phyloP scores from a whole-genome alignment of 2,329 filamentous ascomycete genomes.

The Fusarium sp. region DNA sequence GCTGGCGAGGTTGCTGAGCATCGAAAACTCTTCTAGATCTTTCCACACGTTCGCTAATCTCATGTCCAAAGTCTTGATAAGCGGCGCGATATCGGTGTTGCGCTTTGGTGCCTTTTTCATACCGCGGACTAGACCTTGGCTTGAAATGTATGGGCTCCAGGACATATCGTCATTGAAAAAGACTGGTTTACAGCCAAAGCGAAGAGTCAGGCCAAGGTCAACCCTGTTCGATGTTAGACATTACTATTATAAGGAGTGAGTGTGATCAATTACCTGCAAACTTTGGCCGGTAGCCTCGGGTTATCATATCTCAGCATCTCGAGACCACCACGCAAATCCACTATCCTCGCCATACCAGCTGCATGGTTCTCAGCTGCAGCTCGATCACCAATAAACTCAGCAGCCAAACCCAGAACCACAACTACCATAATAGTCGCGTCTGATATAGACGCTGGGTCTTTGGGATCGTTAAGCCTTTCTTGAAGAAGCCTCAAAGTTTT shows the following conservation, averaged over 20 bases:
- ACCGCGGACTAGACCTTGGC: slow-evolving; percentile 3
- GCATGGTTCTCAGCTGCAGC: slow-evolving; percentile 30
- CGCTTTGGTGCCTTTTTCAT: neutral
- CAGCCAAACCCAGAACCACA: slow-evolving; percentile 23
- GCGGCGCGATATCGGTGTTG: neutral
- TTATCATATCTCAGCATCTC: slow-evolving; percentile 36
- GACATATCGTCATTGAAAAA: slow-evolving; percentile 29
- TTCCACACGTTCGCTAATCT: slow-evolving; percentile 32
- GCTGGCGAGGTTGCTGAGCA: slow-evolving; percentile 38
- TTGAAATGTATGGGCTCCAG: slow-evolving; percentile 34
- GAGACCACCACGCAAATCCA: slow-evolving; percentile 37
- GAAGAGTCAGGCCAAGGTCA: slow-evolving; percentile 32
- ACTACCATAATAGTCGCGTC: slow-evolving; percentile 44
- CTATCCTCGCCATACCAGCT: slow-evolving; percentile 37
- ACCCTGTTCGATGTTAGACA: slow-evolving; percentile 8
- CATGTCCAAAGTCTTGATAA: slow-evolving; percentile 21
- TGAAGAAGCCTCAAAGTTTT: slow-evolving; percentile 40
- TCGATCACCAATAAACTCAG: slow-evolving; percentile 34
- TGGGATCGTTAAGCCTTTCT: slow-evolving; percentile 16
- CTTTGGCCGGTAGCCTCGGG: slow-evolving; percentile 38
- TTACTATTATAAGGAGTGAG: fast-evolving
- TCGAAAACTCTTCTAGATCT: slow-evolving; percentile 33
- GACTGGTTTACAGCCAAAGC: slow-evolving; percentile 27
- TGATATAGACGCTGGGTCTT: slow-evolving; percentile 7
- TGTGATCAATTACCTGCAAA: slow-evolving; percentile 33